Evolutionary conservation across 768 basidiomycete species (phyloP), one percentile per base, ranked within the genome.

Genomic region (Cystobasidium onofrii): DNA sequence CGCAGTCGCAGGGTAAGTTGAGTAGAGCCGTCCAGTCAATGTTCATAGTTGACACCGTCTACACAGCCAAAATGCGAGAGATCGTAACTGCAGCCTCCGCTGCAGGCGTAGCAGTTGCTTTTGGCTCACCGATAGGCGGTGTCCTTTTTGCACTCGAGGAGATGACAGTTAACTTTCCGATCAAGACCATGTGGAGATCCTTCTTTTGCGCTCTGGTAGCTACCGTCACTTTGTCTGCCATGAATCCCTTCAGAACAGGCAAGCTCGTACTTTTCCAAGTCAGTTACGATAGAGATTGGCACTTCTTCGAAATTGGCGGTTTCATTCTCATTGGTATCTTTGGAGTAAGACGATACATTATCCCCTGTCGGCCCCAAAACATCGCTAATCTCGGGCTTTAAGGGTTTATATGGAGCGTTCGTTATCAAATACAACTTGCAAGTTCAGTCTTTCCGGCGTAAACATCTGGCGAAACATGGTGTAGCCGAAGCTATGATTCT

Each of bases 101-200:
- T 9, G 95, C 96, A 1, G 96, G 96, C 7, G 96, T 99, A 0
- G 96, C 95, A 0, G 96, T 98, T 29, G 96, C 96, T 25, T 99
- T 99, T 80, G 96, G 95, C 74, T 91, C 94, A 1, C 96, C 96
- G 0, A 98, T 99, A 46, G 96, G 94, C 18, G 96, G 96, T 13
- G 96, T 99, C 0, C 80, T 99, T 23, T 99, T 99, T 80, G 95
- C 95, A 18, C 93, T 99, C 76, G 96, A 99, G 91, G 96, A 99
- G 87, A 99, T 99, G 96, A 95, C 91, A 81, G 90, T 92, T 80
- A 89, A 87, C 44, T 98, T 97, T 81, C 95, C 90, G 73, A 94
- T 94, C 82, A 89, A 92, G 81, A 98, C 95, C 3, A 96, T 98
- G 92, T 98, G 95, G 95, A 85, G 89, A 78, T 94, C 91, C 79